Evolutionary conservation across 129 eudicot genomes (phyloP).

Genomic region (Daucus carota): DNA sequence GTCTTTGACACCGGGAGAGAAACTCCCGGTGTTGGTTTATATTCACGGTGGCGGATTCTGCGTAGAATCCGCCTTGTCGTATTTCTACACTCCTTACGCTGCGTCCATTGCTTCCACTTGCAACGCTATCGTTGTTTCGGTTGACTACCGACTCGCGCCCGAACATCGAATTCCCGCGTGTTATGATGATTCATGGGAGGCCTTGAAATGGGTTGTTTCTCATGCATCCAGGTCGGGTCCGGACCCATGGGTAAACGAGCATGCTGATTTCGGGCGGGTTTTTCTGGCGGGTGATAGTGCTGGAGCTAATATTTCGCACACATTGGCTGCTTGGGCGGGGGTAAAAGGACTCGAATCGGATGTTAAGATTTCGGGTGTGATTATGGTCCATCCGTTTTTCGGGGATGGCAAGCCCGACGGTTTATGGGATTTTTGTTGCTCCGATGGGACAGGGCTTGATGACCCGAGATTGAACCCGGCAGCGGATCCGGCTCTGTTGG

Average conservation of each 20-base stretch:
- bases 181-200: slow-evolving; percentile 48
- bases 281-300: slow-evolving; percentile 61
- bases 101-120: slow-evolving; percentile 22
- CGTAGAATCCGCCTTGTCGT: slow-evolving; percentile 27
- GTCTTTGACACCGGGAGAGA: slow-evolving; percentile 9
- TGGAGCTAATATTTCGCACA: slow-evolving; percentile 47
- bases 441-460: slow-evolving; percentile 26
- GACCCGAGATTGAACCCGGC: slow-evolving; percentile 26
- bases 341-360: background rate
- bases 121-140: slow-evolving; percentile 32
- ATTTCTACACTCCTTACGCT: slow-evolving; percentile 25
- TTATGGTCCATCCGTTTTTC: no score
- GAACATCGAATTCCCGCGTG: slow-evolving; percentile 31
- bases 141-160: slow-evolving; percentile 46
- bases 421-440: slow-evolving; percentile 38
- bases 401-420: slow-evolving; percentile 15
- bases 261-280: slow-evolving; percentile 39
- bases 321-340: slow-evolving; percentile 30
- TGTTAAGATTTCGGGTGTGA: no score
- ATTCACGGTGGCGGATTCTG: slow-evolving; percentile 57
- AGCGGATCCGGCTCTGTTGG: slow-evolving; percentile 21
- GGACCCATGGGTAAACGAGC: slow-evolving; percentile 43
- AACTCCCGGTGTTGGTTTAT: slow-evolving; percentile 48
- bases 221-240: slow-evolving; percentile 31
- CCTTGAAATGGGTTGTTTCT: slow-evolving; percentile 35